These are phyloP conservation scores for Rugonectria rugulosa DNA, from an alignment of 2,329 filamentous ascomycete genomes.

Conservation along the genomic window DNA sequence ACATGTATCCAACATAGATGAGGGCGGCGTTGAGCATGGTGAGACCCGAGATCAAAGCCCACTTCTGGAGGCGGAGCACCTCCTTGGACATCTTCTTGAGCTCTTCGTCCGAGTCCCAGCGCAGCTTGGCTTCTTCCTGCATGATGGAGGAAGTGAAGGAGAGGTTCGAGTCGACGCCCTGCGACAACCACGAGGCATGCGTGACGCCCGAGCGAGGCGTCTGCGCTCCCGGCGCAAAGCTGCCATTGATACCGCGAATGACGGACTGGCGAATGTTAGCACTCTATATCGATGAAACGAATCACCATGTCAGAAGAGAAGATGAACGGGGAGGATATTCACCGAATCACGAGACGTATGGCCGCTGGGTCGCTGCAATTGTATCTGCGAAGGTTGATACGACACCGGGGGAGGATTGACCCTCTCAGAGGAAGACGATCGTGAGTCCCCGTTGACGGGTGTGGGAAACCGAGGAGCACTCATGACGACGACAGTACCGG, in stretches of 20 bases:
- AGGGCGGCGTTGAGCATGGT: slow-evolving; percentile 44
- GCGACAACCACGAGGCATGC: slow-evolving; percentile 43
- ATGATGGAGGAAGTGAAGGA: slow-evolving; percentile 47
- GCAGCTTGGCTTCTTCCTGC: slow-evolving; percentile 49
- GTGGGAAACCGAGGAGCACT: slow-evolving; percentile 5
- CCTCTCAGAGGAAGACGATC: slow-evolving; percentile 15
- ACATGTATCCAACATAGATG: slow-evolving; percentile 47
- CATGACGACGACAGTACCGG: slow-evolving; percentile 15
- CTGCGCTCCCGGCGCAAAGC: slow-evolving; percentile 41
- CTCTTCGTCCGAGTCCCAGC: slow-evolving; percentile 50
- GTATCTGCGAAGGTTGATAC: slow-evolving; percentile 21
- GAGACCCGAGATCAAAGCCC: slow-evolving; percentile 47
- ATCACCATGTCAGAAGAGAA: background rate
- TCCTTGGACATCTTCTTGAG: slow-evolving; percentile 48
- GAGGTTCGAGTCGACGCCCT: slow-evolving; percentile 43
- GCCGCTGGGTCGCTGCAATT: slow-evolving; percentile 19
- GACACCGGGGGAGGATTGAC: slow-evolving; percentile 23
- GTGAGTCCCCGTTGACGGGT: slow-evolving; percentile 20
- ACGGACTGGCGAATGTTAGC: slow-evolving; percentile 40
- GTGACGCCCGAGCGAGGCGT: slow-evolving; percentile 43
- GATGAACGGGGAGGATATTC: slow-evolving; percentile 9
- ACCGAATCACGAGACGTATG: slow-evolving; percentile 42
- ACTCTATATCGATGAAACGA: background rate
- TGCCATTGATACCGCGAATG: slow-evolving; percentile 42
- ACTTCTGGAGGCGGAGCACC: slow-evolving; percentile 49